Evolutionary conservation across 305 asterid genomes (phyloP), one percentile per base, ranked within the genome.

Genomic region (Striga hermonthica): DNA sequence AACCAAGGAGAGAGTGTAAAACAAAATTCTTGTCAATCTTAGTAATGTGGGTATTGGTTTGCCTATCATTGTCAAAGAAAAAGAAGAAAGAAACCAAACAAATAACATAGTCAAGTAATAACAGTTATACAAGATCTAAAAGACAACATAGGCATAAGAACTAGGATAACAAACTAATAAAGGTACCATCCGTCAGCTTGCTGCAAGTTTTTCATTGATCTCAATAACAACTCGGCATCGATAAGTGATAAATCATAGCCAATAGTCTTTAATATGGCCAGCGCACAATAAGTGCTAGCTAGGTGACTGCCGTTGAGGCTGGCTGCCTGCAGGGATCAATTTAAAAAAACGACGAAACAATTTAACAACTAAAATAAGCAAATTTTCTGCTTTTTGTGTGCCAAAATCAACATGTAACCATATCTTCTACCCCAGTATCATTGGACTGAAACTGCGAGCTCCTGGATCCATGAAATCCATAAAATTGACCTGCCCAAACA

Each of bases 391-490:
- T 59, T 52, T 22, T 67, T 58, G 67, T 64, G 7, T 5, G 35
- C 65, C 49, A 28, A 56, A 67, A 59, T 22, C 44, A 62, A 43
- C 16, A 61, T 16, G 69, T 47, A 80, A 75, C 65, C 64, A 54
- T 63, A 61, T 75, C 59, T 11, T 72, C 8, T 79, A 83, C 96
- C 90, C 75, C 78, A 67, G 67, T 66, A 55, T 74, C 79, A 64
- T 61, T 74, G 12, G 82, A 55, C 7, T 74, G 89, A 78, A 77
- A 90, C 15, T 90, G 96, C 80, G 96, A 86, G 86, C 96, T 93
- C 75, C 90, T 81, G 40, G 99, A 93, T 72, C 99, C 96, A 79
- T 88, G 97, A 72, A 93, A 93, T 58, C 99, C 99, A 64, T 88
- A 93, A 77, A 93, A 90, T 71, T 85, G 87, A 60, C 96, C 99